These are phyloP conservation scores for Pseudocercospora macadamiae DNA, from an alignment of 2,329 filamentous ascomycete species.

Conservation along the genomic window DNA sequence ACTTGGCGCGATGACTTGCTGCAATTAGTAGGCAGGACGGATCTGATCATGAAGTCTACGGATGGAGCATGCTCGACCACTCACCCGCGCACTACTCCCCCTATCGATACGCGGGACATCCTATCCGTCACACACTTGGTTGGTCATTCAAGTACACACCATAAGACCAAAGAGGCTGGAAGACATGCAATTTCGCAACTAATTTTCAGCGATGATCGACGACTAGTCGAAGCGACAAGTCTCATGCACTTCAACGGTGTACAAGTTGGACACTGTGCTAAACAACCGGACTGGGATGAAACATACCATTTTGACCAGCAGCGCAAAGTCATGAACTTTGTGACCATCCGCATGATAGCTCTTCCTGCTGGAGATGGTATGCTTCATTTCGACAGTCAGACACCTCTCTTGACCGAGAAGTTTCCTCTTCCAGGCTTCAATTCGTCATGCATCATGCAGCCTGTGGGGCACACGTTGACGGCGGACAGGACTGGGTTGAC, in stretches of 20 bases:
- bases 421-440: slow-evolving; percentile 90
- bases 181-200: slow-evolving; percentile 75
- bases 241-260: slow-evolving; percentile 84
- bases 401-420: slow-evolving; percentile 89
- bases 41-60: slow-evolving; percentile 59
- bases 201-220: slow-evolving; percentile 88
- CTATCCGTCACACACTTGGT: slow-evolving; percentile 67
- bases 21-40: slow-evolving; percentile 76
- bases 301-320: slow-evolving; percentile 88
- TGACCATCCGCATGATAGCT: slow-evolving; percentile 85
- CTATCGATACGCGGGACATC: slow-evolving; percentile 9
- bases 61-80: not conserved
- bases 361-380: slow-evolving; percentile 86
- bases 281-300: slow-evolving; percentile 78
- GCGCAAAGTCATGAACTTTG: slow-evolving; percentile 82
- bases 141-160: slow-evolving; percentile 66
- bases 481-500: slow-evolving; percentile 85
- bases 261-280: slow-evolving; percentile 75
- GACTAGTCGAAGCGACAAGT: slow-evolving; percentile 81
- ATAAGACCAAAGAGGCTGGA: slow-evolving; percentile 81
- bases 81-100: not conserved
- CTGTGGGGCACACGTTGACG: slow-evolving; percentile 88
- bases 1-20: slow-evolving; percentile 74
- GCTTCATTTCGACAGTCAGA: slow-evolving; percentile 83
- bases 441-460: slow-evolving; percentile 86